Evolutionary conservation across 1,284 basidiomycete species (phyloP).

Genomic region (Bondarzewia mesenterica): DNA sequence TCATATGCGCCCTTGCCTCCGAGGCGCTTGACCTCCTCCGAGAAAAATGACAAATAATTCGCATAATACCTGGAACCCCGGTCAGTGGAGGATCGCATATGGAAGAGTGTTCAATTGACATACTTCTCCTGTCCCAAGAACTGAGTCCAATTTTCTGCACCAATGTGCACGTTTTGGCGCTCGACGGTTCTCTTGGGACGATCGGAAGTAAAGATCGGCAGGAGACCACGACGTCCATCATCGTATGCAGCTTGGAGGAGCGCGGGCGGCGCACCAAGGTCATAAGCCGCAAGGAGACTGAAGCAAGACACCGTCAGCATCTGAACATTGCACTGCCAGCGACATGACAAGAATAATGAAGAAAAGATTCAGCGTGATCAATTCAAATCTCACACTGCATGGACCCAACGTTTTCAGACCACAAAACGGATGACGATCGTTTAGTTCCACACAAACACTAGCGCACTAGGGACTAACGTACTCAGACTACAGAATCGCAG

Average conservation of each 20-base stretch:
- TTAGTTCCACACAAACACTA: no score
- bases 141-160: slow-evolving; percentile 43
- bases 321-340: no score
- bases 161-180: slow-evolving; percentile 30
- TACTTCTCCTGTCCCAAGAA: slow-evolving; percentile 49
- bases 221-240: slow-evolving; percentile 29
- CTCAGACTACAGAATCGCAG: no score
- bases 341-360: not conserved
- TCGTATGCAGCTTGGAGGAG: slow-evolving; percentile 49
- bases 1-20: slow-evolving; percentile 40
- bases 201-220: slow-evolving; percentile 36
- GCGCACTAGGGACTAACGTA: no score
- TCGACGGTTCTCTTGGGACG: slow-evolving; percentile 23
- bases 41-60: slow-evolving; percentile 51
- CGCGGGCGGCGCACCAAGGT: slow-evolving; percentile 47
- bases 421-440: no score
- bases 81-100: not conserved
- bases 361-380: no score
- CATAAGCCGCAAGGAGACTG: slow-evolving; percentile 56
- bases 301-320: slow-evolving; percentile 4
- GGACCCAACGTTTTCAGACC: no score
- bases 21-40: slow-evolving; percentile 30
- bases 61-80: slow-evolving; percentile 37
- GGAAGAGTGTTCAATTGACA: not conserved
- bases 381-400: no score